phyloP scores from a whole-genome alignment of 208 protist genomes.

The Crithidia mellificae region DNA sequence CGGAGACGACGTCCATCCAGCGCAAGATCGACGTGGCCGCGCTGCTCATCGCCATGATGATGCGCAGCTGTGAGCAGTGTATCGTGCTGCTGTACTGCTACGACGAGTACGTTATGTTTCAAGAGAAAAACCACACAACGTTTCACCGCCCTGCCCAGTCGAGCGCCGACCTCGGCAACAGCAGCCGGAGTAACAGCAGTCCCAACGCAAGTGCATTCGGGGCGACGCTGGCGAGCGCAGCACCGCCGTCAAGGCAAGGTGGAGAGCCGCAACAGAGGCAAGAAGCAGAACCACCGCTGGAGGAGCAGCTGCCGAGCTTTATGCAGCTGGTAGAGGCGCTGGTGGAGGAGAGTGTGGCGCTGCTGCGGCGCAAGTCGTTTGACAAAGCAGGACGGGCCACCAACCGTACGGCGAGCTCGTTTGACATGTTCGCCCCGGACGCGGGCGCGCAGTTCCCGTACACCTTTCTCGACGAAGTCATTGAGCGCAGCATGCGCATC shows the following conservation, averaged over 20 bases:
- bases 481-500: constrained; percentile 47
- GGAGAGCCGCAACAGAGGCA: background rate
- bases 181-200: background rate
- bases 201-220: background rate
- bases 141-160: no score
- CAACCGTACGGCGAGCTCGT: constrained; percentile 7
- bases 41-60: constrained; percentile 87
- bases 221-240: background rate
- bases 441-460: constrained; percentile 68
- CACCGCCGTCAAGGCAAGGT: no score
- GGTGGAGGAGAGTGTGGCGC: constrained; percentile 6
- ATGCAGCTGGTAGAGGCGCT: constrained; percentile 20
- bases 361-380: constrained; percentile 19
- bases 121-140: constrained; percentile 8
- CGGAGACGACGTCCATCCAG: constrained; percentile 44
- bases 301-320: constrained; percentile 1
- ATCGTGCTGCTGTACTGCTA: constrained; percentile 54
- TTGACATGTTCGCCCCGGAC: constrained; percentile 28
- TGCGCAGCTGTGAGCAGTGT: constrained; percentile 88
- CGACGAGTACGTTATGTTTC: constrained; percentile 33
- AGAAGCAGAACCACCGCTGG: constrained; percentile 8
- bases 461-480: constrained; percentile 67
- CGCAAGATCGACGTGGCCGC: constrained; percentile 69
- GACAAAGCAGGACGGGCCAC: background rate
- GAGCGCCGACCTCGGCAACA: background rate